Evolutionary conservation across 257 asterid species (phyloP).

Genomic region (Lycium barbarum): DNA sequence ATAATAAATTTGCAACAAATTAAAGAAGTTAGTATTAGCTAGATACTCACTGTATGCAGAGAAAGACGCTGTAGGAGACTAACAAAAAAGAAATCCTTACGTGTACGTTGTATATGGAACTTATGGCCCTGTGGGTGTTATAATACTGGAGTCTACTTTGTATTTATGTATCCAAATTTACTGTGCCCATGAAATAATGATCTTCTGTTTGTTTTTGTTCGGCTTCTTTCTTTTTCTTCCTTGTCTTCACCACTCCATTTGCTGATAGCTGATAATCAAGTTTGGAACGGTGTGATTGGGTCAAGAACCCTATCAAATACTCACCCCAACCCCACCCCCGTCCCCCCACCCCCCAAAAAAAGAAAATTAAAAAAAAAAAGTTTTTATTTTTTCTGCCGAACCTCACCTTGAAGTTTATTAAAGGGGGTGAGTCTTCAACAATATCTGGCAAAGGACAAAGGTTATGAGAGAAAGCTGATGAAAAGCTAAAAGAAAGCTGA

Average conservation of each 20-base stretch:
- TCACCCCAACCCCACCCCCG: neutral
- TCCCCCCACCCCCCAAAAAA: neutral
- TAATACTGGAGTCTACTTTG: constrained; percentile 33
- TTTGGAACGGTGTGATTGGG: constrained; percentile 45
- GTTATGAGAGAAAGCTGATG: constrained; percentile 33
- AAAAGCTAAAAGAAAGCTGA: constrained; percentile 69
- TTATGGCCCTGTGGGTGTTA: constrained; percentile 30
- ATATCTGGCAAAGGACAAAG: constrained; percentile 35
- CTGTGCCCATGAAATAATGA: constrained; percentile 39
- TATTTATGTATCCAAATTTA: constrained; percentile 59
- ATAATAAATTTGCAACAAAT: neutral
- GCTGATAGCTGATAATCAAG: constrained; percentile 39
- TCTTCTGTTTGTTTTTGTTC: constrained; percentile 51
- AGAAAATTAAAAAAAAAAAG: neutral
- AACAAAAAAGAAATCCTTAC: constrained; percentile 49
- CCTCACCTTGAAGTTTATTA: constrained; percentile 36
- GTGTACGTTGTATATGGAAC: constrained; percentile 48
- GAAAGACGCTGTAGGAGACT: constrained; percentile 35
- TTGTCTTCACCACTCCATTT: constrained; percentile 34
- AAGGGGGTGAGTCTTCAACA: constrained; percentile 40
- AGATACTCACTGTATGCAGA: neutral
- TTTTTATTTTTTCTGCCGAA: constrained; percentile 25
- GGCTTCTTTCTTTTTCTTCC: constrained; percentile 42
- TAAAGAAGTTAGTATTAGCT: neutral
- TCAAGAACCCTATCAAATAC: constrained; percentile 39